Evolutionary conservation across 495 filamentous ascomycete species (phyloP).

Genomic region (Pyrenopolyporus hunteri): DNA sequence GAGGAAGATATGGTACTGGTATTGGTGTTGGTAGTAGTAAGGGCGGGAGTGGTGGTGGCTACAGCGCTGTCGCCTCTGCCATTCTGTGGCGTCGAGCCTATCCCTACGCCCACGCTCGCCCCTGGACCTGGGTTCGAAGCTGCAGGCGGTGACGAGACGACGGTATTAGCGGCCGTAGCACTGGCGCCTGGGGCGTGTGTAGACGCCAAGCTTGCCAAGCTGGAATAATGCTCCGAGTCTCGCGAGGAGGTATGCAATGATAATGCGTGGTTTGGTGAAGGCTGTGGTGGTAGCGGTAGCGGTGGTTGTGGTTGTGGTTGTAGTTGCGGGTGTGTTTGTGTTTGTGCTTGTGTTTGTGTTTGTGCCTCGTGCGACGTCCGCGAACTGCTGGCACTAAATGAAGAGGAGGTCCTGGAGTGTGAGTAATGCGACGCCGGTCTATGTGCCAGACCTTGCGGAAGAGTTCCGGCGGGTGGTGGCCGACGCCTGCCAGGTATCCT

Average conservation of each 20-base stretch:
- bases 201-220: neutral
- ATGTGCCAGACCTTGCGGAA: constrained; percentile 27
- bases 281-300: neutral
- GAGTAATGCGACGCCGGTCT: constrained; percentile 34
- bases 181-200: constrained; percentile 15
- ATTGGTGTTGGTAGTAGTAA: neutral
- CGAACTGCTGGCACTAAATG: constrained; percentile 27
- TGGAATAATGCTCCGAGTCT: neutral
- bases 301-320: constrained; percentile 3
- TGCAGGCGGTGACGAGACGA: constrained; percentile 35
- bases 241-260: neutral
- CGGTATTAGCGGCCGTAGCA: constrained; percentile 12
- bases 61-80: constrained; percentile 25
- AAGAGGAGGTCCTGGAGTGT: constrained; percentile 32
- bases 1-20: constrained; percentile 6
- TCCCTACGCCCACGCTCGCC: constrained; percentile 1
- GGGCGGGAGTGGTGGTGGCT: neutral
- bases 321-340: constrained; percentile 17
- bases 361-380: constrained; percentile 36
- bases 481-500: constrained; percentile 41
- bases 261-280: neutral
- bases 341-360: constrained; percentile 6
- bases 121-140: constrained; percentile 1
- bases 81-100: constrained; percentile 12
- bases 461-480: constrained; percentile 35